These are phyloP conservation scores for Vickermania spadyakhi DNA, from an alignment of 208 protist genomes.

Conservation along the genomic window DNA sequence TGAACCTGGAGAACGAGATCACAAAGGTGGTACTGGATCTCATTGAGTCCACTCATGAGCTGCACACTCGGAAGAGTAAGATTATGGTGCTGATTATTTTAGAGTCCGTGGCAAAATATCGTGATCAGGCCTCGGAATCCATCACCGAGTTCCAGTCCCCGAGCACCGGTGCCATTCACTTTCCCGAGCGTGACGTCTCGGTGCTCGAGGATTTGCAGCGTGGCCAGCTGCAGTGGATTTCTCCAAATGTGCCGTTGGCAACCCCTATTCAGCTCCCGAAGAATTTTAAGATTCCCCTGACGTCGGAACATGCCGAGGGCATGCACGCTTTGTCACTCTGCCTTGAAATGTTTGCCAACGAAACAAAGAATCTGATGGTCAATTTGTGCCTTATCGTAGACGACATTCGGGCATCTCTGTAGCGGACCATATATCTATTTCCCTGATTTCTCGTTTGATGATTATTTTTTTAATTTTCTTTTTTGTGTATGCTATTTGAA, in stretches of 20 bases:
- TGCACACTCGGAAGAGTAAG: slow-evolving; percentile 70
- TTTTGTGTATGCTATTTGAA: no score
- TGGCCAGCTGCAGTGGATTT: background rate
- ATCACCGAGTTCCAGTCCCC: background rate
- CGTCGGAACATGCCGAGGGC: slow-evolving; percentile 62
- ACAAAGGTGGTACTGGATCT: slow-evolving; percentile 65
- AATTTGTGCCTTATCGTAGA: slow-evolving; percentile 59
- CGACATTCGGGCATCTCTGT: no score
- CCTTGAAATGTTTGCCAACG: slow-evolving; percentile 76
- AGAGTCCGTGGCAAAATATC: slow-evolving; percentile 31
- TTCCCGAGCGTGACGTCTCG: slow-evolving; percentile 21
- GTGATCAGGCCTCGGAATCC: slow-evolving; percentile 3
- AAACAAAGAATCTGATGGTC: slow-evolving; percentile 67
- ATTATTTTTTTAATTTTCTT: no score
- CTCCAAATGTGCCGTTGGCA: slow-evolving; percentile 1
- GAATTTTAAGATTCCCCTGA: slow-evolving; percentile 63
- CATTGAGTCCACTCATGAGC: slow-evolving; percentile 36
- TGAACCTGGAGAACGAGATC: slow-evolving; percentile 62
- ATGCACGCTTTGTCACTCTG: slow-evolving; percentile 76
- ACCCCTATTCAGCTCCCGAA: slow-evolving; percentile 30
- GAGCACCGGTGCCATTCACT: background rate
- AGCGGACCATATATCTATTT: no score
- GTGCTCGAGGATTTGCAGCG: slow-evolving; percentile 24
- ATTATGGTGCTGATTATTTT: slow-evolving; percentile 75
- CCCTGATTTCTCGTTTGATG: no score